Base-by-base conservation (phyloP, 345 rosid species). In the Aurinia saxatilis region DNA sequence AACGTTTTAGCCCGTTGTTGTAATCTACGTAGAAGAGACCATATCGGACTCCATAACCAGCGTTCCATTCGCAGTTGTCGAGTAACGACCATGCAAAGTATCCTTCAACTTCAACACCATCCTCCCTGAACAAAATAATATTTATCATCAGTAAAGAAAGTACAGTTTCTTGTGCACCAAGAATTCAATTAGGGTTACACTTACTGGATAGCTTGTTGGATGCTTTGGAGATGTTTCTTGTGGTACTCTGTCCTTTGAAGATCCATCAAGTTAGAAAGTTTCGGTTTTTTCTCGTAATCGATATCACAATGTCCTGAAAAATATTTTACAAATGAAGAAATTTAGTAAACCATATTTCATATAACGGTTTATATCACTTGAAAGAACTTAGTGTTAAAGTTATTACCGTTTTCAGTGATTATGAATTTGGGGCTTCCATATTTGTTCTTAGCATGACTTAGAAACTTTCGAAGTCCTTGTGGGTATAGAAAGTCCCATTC, bases 1-100 rank as follows among this genome's bases (percentile, higher is more conserved):
- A 75, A 73, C 93, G 76, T 75, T 82, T 79, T 37, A 80, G 61
- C 0, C 80, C 80, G 2, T 88, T 52, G 55, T 73, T 30, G 57
- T 59, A 82, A 67, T 88, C 87, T 0, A 84, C 79, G 8, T 73
- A 88, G 59, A 60, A 64, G 11, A 83, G 54, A 0, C 90, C 92
- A 8, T 74, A 83, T 7, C 84, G 72, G 7, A 65, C 67, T 0
- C 81, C 80, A 52, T 75, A 88, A 19, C 96, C 90, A 0, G 58
- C 64, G 36, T 39, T 40, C 90, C 93, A 85, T 54, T 82, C 86
- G 5, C 85, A 85, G 56, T 85, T 76, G 46, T 83, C 92, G n/a
- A 82, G 41, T 41, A 88, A 79, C 0, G 86, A 71, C 96, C 92
- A 88, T 1, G 70, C 66, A 21, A 72, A 80, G 57, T 86, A 88